phyloP scores from a whole-genome alignment of 306 rosid genomes.

The Bauhinia variegata region DNA sequence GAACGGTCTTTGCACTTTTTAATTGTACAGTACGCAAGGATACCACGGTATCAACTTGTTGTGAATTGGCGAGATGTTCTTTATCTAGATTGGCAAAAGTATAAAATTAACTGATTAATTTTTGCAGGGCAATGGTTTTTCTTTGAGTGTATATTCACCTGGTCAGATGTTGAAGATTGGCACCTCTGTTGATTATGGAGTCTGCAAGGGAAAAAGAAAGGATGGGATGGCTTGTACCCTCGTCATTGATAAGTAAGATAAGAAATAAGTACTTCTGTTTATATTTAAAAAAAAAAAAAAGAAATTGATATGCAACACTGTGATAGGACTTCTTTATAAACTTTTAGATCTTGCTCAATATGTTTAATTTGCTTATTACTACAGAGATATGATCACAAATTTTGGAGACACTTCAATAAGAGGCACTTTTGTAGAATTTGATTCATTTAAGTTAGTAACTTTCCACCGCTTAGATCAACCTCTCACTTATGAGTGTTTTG shows the following conservation, averaged over 20 bases:
- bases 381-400: neutral
- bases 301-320: slow-evolving; percentile 1
- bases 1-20: slow-evolving; percentile 73
- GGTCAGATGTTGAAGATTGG: slow-evolving; percentile 80
- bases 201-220: slow-evolving; percentile 76
- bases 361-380: neutral
- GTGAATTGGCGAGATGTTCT: neutral
- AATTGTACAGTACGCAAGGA: slow-evolving; percentile 80
- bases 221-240: slow-evolving; percentile 82
- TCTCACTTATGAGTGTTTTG: neutral
- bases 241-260: slow-evolving; percentile 69
- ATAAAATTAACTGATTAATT: neutral
- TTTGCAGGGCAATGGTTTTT: slow-evolving; percentile 81
- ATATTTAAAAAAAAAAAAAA: neutral
- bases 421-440: neutral
- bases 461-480: neutral
- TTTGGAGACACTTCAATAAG: neutral
- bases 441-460: neutral
- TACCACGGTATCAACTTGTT: slow-evolving; percentile 50
- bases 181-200: slow-evolving; percentile 81
- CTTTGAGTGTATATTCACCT: slow-evolving; percentile 71
- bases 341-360: slow-evolving; percentile 4
- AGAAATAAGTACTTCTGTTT: neutral
- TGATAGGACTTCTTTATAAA: neutral
- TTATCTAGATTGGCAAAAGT: neutral